Conservation (phyloP, 139 green algal species). For the Tetraselmis striata region DNA sequence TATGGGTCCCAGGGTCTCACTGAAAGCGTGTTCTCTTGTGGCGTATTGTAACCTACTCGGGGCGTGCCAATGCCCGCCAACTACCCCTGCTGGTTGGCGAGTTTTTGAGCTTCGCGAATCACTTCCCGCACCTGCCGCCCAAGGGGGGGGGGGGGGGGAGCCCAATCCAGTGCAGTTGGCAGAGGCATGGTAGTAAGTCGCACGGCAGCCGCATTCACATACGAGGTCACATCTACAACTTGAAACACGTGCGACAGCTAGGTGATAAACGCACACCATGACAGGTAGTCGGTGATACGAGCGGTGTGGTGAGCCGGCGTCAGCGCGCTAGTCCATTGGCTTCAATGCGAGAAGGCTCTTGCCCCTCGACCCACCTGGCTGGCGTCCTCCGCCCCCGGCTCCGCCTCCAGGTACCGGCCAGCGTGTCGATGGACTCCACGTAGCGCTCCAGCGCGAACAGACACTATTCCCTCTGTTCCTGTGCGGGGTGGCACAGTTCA, state of each 20-base stretch:
- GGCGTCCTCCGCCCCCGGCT: not conserved
- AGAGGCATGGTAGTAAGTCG: not conserved
- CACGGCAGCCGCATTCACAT: not conserved
- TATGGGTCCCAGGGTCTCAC: no score
- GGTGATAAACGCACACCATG: no score
- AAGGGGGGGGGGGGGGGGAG: no score
- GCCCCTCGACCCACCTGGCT: not conserved
- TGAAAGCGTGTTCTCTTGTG: no score
- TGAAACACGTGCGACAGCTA: no score
- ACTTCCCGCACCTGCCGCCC: not conserved
- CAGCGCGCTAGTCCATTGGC: not conserved
- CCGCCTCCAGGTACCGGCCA: not conserved
- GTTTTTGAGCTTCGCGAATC: not conserved
- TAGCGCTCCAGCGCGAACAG: not conserved
- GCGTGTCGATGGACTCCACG: not conserved
- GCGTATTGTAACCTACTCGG: no score
- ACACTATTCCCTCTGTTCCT: not conserved
- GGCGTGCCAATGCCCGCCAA: no score
- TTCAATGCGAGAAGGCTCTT: not conserved
- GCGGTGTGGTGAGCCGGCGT: no score
- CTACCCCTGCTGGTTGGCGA: not conserved
- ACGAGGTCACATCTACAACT: no score
- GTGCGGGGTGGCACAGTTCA: no score
- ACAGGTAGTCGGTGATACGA: no score
- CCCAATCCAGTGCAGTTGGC: not conserved